phyloP scores from a whole-genome alignment of 208 protist species.

The Crithidia sp. region DNA sequence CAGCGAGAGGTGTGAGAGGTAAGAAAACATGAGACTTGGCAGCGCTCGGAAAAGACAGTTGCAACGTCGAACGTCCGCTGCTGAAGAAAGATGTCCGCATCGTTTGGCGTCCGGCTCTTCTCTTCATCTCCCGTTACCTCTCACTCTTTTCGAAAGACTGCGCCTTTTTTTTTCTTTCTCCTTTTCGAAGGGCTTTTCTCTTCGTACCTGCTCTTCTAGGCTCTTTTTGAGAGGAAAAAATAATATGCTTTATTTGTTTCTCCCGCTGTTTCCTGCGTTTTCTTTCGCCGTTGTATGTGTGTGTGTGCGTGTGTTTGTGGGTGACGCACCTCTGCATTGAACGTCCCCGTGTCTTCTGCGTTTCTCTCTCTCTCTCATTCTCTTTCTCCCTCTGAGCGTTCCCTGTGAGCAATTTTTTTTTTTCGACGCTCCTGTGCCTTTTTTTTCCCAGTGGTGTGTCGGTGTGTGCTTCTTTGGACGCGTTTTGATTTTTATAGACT shows the following conservation, averaged over 20 bases:
- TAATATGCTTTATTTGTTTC: background rate
- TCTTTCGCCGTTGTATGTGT: background rate
- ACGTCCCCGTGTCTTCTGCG: too few relatives aligned
- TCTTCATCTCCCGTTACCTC: slow-evolving; percentile 7
- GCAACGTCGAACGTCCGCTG: background rate
- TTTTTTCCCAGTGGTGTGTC: too few relatives aligned
- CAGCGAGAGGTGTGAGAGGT: too few relatives aligned
- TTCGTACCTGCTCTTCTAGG: background rate
- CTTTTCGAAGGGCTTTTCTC: too few relatives aligned
- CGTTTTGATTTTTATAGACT: too few relatives aligned
- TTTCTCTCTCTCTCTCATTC: too few relatives aligned
- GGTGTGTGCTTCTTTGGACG: too few relatives aligned
- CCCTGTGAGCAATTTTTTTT: too few relatives aligned
- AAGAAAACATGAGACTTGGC: background rate
- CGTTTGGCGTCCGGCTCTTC: background rate
- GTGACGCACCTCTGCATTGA: too few relatives aligned
- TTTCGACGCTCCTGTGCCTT: too few relatives aligned
- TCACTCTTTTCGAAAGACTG: background rate
- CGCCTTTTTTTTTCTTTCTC: background rate
- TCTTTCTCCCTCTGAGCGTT: too few relatives aligned
- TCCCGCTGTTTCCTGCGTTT: background rate
- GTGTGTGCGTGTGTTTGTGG: slow-evolving; percentile 6
- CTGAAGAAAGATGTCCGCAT: background rate
- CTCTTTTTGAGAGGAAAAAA: background rate
- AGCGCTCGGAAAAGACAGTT: background rate